Evolutionary conservation across 164 flowering plant species (phyloP), one percentile per base, ranked within the genome.

Genomic region (Buxus sempervirens): DNA sequence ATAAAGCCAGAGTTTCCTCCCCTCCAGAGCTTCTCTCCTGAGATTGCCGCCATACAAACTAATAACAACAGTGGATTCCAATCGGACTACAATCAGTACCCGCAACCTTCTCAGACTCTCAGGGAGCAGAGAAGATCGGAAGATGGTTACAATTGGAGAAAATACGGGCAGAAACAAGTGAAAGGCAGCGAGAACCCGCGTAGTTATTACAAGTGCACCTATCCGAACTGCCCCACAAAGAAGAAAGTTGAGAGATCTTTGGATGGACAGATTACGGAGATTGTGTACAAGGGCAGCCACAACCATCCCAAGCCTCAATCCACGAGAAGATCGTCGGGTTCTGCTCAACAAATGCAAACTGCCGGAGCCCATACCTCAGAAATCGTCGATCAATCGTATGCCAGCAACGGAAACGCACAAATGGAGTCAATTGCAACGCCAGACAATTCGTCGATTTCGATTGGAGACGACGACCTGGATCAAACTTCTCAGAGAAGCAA

Each of bases 131-230:
- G 74, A 59, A 82, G 66, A 68, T 82, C 89, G 22, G 93, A 86
- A 8, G 92, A 88, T 63, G 96, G 96, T 9, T 90, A 83, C 70
- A 90, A 88, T 60, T 90, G 96, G 96, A 82, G 93, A 32, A 90
- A 90, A 72, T 90, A 90, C 65, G 96, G 96, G 45, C 93, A 90
- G 69, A 90, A 90, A 71, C 88, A 86, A 64, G 96, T 90, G 59
- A 90, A 90, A 72, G 93, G 91, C 63, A 90, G 96, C 38, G 96
- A 90, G 78, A 90, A 90, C 36, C 91, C 96, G 20, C 70, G 95
- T 49, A 89, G 95, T 42, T 89, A 89, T 63, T 89, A 85, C 81
- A 87, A 86, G 82, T 89, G 95, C 76, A 85, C 90, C 6, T 80
- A 28, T 71, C 86, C 91, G 2, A 81, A 65, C 74, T 90, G 96